These are phyloP conservation scores for Myxozyma lipomycoides DNA, from an alignment of 805 yeast species.

Conservation along the genomic window DNA sequence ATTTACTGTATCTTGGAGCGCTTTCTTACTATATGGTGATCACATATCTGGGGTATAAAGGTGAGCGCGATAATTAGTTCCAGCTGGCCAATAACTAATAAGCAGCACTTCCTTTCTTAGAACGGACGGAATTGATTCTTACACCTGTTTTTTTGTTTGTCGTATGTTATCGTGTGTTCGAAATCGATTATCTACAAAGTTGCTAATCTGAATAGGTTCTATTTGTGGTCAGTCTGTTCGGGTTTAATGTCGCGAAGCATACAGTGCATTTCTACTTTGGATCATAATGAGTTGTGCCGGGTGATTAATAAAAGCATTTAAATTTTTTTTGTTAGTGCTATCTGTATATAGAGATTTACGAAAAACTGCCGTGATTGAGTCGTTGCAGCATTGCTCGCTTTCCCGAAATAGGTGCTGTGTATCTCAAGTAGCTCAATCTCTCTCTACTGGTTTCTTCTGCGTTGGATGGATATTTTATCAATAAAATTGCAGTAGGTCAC, in stretches of 20 bases:
- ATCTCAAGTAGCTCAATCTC: too few species aligned
- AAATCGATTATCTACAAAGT: conserved; percentile 46
- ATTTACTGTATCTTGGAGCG: conserved; percentile 70
- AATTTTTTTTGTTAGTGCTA: too few species aligned
- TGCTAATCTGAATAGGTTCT: conserved; percentile 57
- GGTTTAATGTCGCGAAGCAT: conserved; percentile 67
- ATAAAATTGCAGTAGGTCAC: too few species aligned
- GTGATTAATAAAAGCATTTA: too few species aligned
- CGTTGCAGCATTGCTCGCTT: too few species aligned
- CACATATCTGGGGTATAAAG: conserved; percentile 84
- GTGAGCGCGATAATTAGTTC: conserved; percentile 32
- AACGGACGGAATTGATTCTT: conserved; percentile 56
- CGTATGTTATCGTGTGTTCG: conserved; percentile 28
- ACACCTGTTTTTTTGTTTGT: conserved; percentile 47
- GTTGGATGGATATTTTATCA: too few species aligned
- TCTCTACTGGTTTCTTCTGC: too few species aligned
- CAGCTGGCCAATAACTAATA: neutral
- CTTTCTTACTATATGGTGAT: conserved; percentile 70
- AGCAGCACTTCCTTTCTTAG: conserved; percentile 54
- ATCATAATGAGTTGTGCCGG: neutral
- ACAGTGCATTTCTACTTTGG: conserved; percentile 49
- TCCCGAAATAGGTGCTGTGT: too few species aligned
- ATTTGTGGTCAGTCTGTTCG: conserved; percentile 60
- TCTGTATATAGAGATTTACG: too few species aligned
- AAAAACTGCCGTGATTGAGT: too few species aligned